Evolutionary conservation across 75 land plant species (phyloP), one percentile per base, ranked within the genome.

Genomic region (Cryptomeria japonica): DNA sequence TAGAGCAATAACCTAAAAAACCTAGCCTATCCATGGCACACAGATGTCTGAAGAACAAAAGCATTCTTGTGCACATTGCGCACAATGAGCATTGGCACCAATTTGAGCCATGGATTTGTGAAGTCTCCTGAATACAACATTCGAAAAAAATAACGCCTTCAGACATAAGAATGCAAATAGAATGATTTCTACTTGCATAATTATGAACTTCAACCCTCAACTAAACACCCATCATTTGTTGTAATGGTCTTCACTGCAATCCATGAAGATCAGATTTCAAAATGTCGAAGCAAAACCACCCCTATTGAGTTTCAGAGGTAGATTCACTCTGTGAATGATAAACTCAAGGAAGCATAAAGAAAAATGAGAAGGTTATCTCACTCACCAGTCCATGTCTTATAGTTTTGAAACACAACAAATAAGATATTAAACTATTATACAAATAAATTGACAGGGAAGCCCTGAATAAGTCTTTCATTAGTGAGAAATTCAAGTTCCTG

Each of bases 221-320:
- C 42, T 18, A 79, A 22, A 79, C 25, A 79, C 44, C 22, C 82
- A 79, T 38, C 44, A 38, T 19, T 39, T 41, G 28, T 82, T 44
- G 32, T 42, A 46, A 42, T n/a, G 31, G 49, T 82, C 84, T 82
- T 82, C 84, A 46, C 49, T 41, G n/a, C 84, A 82, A 82, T 46
- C 84, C 84, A 42, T 46, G 47, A 82, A 9, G 84, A 42, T n/a
- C 84, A 10, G 44, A 42, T 31, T n/a, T 44, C 31, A 41, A 41
- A 25, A 42, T 44, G n/a, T 11, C 32, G 49, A 82, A 82, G 84
- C 13, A 82, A 44, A 82, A 42, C 84, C 84, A 82, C 47, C 84
- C 46, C 46, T 42, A n/a, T 36, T 25, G 31, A 44, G 47, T 82
- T 41, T 39, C 84, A 42, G 51, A 25, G n/a, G n/a, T 46, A 82